Evolutionary conservation across 1,284 basidiomycete genomes (phyloP).

Genomic region (Pseudozyma sp.): DNA sequence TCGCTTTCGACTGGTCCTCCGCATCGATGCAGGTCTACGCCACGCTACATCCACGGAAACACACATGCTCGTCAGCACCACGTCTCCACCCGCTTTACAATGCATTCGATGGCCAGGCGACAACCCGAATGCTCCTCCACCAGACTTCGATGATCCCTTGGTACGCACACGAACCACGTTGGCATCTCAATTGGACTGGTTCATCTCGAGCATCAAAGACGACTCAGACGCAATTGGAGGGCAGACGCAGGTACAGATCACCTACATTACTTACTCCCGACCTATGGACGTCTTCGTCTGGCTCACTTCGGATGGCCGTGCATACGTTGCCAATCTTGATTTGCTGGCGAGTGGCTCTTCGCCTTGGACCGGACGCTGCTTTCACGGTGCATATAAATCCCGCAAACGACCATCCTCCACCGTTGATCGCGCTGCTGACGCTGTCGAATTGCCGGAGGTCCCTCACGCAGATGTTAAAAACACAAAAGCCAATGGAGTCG

Average conservation of each 20-base stretch:
- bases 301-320: constrained; percentile 60
- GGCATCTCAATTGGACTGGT: constrained; percentile 40
- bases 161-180: constrained; percentile 54
- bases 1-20: constrained; percentile 57
- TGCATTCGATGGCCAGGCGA: constrained; percentile 64
- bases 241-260: constrained; percentile 22
- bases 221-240: neutral
- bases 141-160: constrained; percentile 27
- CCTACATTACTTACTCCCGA: constrained; percentile 49
- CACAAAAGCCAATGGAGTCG: neutral
- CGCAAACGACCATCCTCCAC: constrained; percentile 27
- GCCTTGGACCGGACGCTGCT: constrained; percentile 52
- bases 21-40: constrained; percentile 63
- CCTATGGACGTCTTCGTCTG: constrained; percentile 64
- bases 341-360: constrained; percentile 30
- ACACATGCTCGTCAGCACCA: constrained; percentile 62
- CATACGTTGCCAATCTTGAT: constrained; percentile 50
- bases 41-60: constrained; percentile 47
- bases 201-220: constrained; percentile 11
- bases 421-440: constrained; percentile 1
- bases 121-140: constrained; percentile 31
- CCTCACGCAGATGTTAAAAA: neutral
- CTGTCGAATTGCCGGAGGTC: neutral
- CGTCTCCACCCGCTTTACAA: constrained; percentile 60
- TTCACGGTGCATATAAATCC: constrained; percentile 38